These are phyloP conservation scores for Cyberlindnera americana DNA, from an alignment of 805 yeast genomes.

Conservation along the genomic window DNA sequence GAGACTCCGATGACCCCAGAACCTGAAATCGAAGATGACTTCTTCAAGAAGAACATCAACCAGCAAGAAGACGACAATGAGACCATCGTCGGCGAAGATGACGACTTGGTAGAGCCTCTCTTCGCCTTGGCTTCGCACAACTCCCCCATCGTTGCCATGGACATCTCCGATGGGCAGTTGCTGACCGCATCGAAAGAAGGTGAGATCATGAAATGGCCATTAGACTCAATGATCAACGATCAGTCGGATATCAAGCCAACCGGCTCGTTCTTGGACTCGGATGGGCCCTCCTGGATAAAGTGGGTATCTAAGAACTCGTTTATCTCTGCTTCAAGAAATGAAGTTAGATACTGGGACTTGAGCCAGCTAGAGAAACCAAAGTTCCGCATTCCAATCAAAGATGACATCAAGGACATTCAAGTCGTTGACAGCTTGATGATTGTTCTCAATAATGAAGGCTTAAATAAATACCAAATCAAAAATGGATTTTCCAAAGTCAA, in stretches of 20 bases:
- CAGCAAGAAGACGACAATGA: constrained; percentile 12
- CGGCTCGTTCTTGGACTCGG: constrained; percentile 2
- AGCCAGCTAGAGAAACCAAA: constrained; percentile 1
- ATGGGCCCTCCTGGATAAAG: neutral
- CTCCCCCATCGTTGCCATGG: constrained; percentile 5
- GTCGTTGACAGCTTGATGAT: neutral
- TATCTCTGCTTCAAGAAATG: constrained; percentile 2
- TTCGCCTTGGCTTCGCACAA: constrained; percentile 11
- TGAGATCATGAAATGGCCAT: constrained; percentile 10
- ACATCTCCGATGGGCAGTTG: constrained; percentile 4
- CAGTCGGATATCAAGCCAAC: constrained; percentile 1
- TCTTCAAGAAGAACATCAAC: constrained; percentile 1
- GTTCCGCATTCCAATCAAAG: neutral
- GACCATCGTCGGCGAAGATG: constrained; percentile 12
- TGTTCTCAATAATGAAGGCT: neutral
- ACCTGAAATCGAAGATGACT: too few species aligned
- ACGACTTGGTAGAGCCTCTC: neutral
- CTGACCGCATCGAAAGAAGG: constrained; percentile 13
- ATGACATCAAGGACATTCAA: constrained; percentile 3
- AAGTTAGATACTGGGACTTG: constrained; percentile 5
- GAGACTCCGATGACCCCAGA: constrained; percentile 6
- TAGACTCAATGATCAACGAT: constrained; percentile 1
- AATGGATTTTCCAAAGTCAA: neutral
- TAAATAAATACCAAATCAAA: neutral
- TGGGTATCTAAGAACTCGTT: constrained; percentile 5